phyloP scores from a whole-genome alignment of 2,329 filamentous ascomycete genomes.

The Penicillium janthinellum region DNA sequence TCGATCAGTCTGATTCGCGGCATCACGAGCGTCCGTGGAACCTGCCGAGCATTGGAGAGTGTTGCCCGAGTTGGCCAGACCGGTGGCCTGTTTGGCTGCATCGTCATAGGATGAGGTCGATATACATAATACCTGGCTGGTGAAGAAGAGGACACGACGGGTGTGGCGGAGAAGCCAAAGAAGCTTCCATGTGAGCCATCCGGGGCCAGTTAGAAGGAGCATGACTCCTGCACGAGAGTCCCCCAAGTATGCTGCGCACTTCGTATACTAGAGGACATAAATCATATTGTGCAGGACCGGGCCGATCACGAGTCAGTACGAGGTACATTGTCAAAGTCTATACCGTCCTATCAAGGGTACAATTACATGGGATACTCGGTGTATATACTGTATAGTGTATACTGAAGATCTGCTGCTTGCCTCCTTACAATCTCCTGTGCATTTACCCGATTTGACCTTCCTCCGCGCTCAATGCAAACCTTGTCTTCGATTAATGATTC shows the following conservation, averaged over 20 bases:
- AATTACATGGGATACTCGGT: too few relatives aligned
- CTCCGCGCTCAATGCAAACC: neutral
- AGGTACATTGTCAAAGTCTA: too few relatives aligned
- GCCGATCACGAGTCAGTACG: neutral
- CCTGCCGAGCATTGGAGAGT: neutral
- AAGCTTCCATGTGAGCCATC: slow-evolving; percentile 9
- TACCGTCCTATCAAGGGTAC: too few relatives aligned
- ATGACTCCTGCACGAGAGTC: neutral
- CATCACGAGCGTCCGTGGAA: slow-evolving; percentile 12
- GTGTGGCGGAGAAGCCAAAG: slow-evolving; percentile 9
- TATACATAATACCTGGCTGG: neutral
- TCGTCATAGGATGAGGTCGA: neutral
- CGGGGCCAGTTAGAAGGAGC: neutral
- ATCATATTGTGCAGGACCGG: too few relatives aligned
- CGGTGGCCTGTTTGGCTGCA: neutral
- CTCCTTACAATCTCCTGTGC: slow-evolving; percentile 18
- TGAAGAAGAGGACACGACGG: neutral
- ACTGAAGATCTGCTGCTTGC: neutral
- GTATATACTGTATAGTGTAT: neutral
- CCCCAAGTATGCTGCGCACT: too few relatives aligned
- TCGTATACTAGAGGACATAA: too few relatives aligned
- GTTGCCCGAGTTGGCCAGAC: neutral
- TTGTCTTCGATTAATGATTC: neutral
- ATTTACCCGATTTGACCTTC: slow-evolving; percentile 27
- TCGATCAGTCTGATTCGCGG: neutral